Conservation (phyloP, 306 rosid genomes). For the Quercus wislizeni region DNA sequence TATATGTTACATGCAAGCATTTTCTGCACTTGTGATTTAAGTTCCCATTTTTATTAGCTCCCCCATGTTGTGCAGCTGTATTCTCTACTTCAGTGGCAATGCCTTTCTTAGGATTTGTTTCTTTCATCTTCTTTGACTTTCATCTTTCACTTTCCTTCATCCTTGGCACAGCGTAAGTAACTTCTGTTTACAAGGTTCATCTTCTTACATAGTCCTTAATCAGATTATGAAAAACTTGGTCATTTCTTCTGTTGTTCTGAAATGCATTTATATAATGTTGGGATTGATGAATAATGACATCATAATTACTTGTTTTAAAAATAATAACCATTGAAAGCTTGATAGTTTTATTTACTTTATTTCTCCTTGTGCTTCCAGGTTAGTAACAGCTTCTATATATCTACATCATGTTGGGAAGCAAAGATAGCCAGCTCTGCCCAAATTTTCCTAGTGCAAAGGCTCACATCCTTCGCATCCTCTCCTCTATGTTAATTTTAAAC, state of each 20-base stretch:
- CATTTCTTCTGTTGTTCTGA: neutral
- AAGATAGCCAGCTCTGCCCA: conserved; percentile 30
- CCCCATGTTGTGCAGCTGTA: conserved; percentile 61
- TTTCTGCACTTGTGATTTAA: conserved; percentile 1
- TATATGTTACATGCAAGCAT: neutral
- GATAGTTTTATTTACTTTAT: neutral
- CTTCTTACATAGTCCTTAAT: neutral
- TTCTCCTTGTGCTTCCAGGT: conserved; percentile 43
- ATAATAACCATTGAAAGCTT: neutral
- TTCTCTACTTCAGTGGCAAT: conserved; percentile 96
- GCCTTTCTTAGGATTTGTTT: conserved; percentile 91
- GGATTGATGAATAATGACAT: neutral
- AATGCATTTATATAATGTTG: neutral
- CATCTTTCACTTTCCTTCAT: conserved; percentile 92
- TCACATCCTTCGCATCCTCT: neutral
- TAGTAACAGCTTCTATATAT: conserved; percentile 81
- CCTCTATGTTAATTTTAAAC: neutral
- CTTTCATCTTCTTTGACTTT: conserved; percentile 86
- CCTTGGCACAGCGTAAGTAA: conserved; percentile 86
- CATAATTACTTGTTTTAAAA: neutral
- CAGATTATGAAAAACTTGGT: neutral
- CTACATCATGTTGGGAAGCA: conserved; percentile 85
- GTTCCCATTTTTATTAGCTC: conserved; percentile 25
- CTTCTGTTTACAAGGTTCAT: conserved; percentile 15
- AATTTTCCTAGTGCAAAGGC: neutral